Percentiles rank a stretch among this genome's conserved stretches.
Evolutionary conservation across 1,284 basidiomycete genomes (phyloP).

Genomic region (Volvariella volvacea): DNA sequence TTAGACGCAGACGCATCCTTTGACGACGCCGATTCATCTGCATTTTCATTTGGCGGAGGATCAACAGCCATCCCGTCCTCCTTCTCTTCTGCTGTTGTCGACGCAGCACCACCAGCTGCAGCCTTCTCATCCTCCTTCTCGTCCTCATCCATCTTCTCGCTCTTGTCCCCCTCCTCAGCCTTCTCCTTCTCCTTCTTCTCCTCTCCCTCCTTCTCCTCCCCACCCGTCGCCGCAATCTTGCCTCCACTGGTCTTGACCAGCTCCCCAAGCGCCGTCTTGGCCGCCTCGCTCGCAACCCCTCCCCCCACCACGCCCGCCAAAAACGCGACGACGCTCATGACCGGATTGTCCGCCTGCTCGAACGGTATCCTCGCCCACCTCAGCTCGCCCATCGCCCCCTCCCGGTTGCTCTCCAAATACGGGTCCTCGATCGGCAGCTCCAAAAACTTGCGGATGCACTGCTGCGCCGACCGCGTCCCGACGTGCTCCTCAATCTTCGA

Average conservation of each 20-base stretch:
- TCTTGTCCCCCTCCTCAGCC: constrained; percentile 26
- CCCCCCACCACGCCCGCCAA: constrained; percentile 90
- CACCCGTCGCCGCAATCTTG: constrained; percentile 9
- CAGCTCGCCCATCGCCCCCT: constrained; percentile 75
- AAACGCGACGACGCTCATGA: constrained; percentile 98
- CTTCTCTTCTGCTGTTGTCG: constrained; percentile 6
- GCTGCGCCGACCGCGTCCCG: constrained; percentile 84
- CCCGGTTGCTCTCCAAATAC: constrained; percentile 58
- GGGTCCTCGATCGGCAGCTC: constrained; percentile 96
- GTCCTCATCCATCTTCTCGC: constrained; percentile 37
- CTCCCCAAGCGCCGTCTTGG: constrained; percentile 83
- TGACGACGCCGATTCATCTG: neutral
- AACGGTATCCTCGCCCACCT: constrained; percentile 83
- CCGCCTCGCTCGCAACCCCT: constrained; percentile 88
- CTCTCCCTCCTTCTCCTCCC: constrained; percentile 27
- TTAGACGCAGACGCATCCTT: neutral
- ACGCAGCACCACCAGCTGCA: constrained; percentile 6
- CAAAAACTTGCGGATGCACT: constrained; percentile 94
- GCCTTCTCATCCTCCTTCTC: constrained; percentile 22
- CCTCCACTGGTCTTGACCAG: constrained; percentile 44
- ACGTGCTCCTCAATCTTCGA: constrained; percentile 88
- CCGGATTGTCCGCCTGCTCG: constrained; percentile 93
- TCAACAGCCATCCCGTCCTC: constrained; percentile 38
- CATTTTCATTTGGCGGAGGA: constrained; percentile 7
- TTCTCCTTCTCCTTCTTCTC: constrained; percentile 28